Evolutionary conservation across 2,329 filamentous ascomycete species (phyloP).

Genomic region (Penicillium carneum): DNA sequence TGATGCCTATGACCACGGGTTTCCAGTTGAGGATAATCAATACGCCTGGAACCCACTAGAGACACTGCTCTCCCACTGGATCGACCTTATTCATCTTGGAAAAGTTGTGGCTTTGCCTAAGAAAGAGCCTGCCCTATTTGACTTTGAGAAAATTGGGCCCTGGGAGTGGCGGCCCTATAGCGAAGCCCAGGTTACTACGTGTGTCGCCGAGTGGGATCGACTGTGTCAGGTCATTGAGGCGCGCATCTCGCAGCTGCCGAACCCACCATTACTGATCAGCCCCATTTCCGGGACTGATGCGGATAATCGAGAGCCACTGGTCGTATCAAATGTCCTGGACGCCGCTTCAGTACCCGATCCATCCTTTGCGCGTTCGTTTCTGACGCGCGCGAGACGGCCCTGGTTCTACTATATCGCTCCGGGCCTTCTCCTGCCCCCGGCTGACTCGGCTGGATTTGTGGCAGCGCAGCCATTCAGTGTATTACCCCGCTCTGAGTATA

Average conservation of each 20-base stretch:
- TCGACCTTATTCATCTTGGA: constrained; percentile 33
- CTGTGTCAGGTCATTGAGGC: too few species aligned
- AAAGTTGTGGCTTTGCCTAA: constrained; percentile 30
- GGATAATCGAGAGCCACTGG: constrained; percentile 23
- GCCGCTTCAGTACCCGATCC: constrained; percentile 23
- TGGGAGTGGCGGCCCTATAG: constrained; percentile 38
- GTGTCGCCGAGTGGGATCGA: constrained; percentile 30
- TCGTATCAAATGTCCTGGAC: constrained; percentile 22
- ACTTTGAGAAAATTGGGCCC: constrained; percentile 31
- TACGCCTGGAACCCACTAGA: constrained; percentile 38
- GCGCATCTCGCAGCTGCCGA: constrained; percentile 18
- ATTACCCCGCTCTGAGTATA: constrained; percentile 20
- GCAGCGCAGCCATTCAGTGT: constrained; percentile 32
- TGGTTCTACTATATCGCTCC: constrained; percentile 27
- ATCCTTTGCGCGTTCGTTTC: constrained; percentile 30
- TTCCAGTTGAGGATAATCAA: constrained; percentile 28
- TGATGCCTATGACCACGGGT: constrained; percentile 16
- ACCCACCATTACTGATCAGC: constrained; percentile 16
- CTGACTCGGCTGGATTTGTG: constrained; percentile 29
- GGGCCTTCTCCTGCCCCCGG: constrained; percentile 28
- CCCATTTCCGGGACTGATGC: constrained; percentile 9
- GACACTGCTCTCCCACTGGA: constrained; percentile 37
- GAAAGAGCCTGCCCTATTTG: constrained; percentile 32
- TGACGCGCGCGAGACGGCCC: constrained; percentile 33
- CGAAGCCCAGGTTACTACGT: constrained; percentile 7